Evolutionary conservation across 2,329 filamentous ascomycete genomes (phyloP).

Genomic region (Stagonosporopsis rhizophila): DNA sequence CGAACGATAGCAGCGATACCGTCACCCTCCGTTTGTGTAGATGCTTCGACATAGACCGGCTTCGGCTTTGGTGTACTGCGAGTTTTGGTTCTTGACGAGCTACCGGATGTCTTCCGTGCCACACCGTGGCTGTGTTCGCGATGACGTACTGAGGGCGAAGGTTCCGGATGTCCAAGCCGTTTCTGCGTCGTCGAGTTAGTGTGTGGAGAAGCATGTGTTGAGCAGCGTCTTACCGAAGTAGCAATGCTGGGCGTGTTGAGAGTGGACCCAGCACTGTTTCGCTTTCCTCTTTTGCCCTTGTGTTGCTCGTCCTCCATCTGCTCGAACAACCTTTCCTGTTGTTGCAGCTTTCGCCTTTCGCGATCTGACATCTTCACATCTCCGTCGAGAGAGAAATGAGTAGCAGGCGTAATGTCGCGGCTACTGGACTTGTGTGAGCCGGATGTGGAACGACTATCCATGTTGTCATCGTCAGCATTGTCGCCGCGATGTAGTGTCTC

Average conservation of each 20-base stretch:
- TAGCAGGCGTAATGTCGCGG: conserved; percentile 67
- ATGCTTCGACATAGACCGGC: conserved; percentile 43
- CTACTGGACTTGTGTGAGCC: conserved; percentile 65
- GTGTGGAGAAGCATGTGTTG: conserved; percentile 19
- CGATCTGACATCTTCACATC: conserved; percentile 65
- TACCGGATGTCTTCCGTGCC: conserved; percentile 45
- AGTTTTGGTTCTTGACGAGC: conserved; percentile 51
- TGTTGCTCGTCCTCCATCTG: conserved; percentile 65
- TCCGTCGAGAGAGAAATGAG: conserved; percentile 57
- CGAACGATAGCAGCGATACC: conserved; percentile 13
- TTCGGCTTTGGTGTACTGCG: conserved; percentile 37
- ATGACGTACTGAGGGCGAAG: conserved; percentile 45
- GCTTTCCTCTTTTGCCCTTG: conserved; percentile 62
- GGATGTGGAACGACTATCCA: conserved; percentile 63
- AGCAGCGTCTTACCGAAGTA: conserved; percentile 48
- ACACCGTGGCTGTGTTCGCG: conserved; percentile 47
- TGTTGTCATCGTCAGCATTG: conserved; percentile 62
- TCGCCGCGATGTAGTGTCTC: conserved; percentile 59
- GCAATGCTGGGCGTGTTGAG: conserved; percentile 59
- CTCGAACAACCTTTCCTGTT: conserved; percentile 68
- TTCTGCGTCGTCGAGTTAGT: conserved; percentile 43
- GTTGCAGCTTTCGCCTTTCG: conserved; percentile 68
- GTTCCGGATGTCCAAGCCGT: conserved; percentile 46
- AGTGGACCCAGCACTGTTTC: conserved; percentile 62
- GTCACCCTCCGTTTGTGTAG: conserved; percentile 44